These are phyloP conservation scores for Hymenoscyphus infarciens DNA, from an alignment of 2,329 filamentous ascomycete genomes.

Conservation along the genomic window DNA sequence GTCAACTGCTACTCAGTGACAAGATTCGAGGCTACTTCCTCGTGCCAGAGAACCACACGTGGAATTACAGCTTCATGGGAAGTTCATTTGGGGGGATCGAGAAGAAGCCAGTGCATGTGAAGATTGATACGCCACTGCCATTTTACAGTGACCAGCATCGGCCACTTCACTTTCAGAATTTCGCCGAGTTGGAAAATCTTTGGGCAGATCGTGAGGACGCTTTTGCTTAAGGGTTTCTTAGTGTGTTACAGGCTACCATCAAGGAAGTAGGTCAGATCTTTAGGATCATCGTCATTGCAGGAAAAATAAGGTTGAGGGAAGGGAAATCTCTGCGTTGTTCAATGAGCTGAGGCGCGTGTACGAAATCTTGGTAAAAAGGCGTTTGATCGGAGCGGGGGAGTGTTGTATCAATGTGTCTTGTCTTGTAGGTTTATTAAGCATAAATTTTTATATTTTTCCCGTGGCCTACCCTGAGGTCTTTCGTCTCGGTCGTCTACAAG, in stretches of 20 bases:
- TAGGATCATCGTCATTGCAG: slow-evolving; percentile 9
- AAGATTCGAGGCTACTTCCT: slow-evolving; percentile 95
- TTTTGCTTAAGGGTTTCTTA: slow-evolving; percentile 63
- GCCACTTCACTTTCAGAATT: slow-evolving; percentile 93
- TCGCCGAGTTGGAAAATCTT: slow-evolving; percentile 94
- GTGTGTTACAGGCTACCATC: slow-evolving; percentile 1
- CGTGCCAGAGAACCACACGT: slow-evolving; percentile 81
- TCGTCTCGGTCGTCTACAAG: neutral
- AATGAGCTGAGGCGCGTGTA: slow-evolving; percentile 13
- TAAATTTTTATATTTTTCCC: neutral
- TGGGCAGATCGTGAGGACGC: slow-evolving; percentile 92
- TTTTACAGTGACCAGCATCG: slow-evolving; percentile 94
- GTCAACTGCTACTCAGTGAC: slow-evolving; percentile 87
- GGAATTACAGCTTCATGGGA: slow-evolving; percentile 99
- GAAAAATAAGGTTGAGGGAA: slow-evolving; percentile 15
- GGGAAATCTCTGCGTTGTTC: slow-evolving; percentile 16
- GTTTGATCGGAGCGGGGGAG: slow-evolving; percentile 26
- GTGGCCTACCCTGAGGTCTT: neutral
- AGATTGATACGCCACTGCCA: slow-evolving; percentile 83
- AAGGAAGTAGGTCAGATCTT: slow-evolving; percentile 2
- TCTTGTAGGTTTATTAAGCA: slow-evolving; percentile 3
- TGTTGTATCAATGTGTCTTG: slow-evolving; percentile 13
- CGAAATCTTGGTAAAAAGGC: slow-evolving; percentile 25
- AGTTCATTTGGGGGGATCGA: slow-evolving; percentile 81
- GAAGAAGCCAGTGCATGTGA: slow-evolving; percentile 87